These are phyloP conservation scores for Sugiyamaella americana DNA, from an alignment of 805 yeast genomes.

Conservation along the genomic window DNA sequence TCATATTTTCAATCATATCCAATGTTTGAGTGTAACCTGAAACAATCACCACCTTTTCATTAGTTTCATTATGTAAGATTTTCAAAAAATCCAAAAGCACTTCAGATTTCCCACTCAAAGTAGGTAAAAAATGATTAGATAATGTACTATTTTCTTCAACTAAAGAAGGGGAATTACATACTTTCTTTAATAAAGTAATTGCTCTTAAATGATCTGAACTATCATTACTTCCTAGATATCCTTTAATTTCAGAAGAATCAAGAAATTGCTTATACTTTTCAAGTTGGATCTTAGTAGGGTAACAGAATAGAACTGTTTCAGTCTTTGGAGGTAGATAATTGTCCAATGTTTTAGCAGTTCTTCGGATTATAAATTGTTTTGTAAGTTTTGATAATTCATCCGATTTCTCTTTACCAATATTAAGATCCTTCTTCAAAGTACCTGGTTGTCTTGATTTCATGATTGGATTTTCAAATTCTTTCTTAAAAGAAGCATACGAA, in stretches of 20 bases:
- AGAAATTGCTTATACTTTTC: conserved; percentile 48
- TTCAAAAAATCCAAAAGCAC: conserved; percentile 52
- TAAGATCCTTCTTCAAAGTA: conserved; percentile 41
- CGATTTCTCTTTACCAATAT: conserved; percentile 56
- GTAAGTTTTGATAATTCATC: conserved; percentile 61
- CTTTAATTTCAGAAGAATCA: conserved; percentile 29
- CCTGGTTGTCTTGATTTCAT: conserved; percentile 62
- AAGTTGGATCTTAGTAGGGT: conserved; percentile 62
- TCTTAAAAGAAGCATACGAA: conserved; percentile 39
- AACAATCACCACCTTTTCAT: conserved; percentile 77
- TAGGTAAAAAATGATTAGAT: neutral
- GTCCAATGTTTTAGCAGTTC: conserved; percentile 53
- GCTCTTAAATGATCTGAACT: conserved; percentile 47
- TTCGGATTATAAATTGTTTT: conserved; percentile 59
- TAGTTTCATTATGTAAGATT: conserved; percentile 38
- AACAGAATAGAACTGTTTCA: conserved; percentile 70
- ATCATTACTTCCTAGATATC: conserved; percentile 30
- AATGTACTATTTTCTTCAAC: conserved; percentile 44
- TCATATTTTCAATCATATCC: conserved; percentile 59
- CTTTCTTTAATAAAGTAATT: conserved; percentile 68
- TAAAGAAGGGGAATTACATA: conserved; percentile 76
- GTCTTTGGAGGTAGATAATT: conserved; percentile 66
- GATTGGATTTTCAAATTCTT: conserved; percentile 64
- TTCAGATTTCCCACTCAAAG: conserved; percentile 52
- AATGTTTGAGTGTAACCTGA: conserved; percentile 86